Percentiles rank a stretch among this genome's conserved stretches.
Conservation (phyloP, 2,329 filamentous ascomycete species). For the Alternaria tenuissima region DNA sequence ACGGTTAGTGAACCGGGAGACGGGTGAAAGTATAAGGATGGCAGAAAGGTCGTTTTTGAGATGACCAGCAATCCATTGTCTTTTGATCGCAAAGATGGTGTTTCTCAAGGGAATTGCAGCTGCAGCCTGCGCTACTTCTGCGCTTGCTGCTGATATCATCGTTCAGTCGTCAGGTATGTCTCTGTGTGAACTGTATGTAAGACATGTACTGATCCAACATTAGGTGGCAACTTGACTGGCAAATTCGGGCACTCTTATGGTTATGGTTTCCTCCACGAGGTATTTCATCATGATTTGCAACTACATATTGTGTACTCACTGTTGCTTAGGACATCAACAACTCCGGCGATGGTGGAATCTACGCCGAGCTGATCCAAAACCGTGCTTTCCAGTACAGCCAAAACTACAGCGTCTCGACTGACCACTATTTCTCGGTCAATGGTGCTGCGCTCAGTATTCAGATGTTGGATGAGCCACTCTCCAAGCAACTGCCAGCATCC, state of each 20-base stretch:
- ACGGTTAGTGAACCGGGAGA: conserved; percentile 1
- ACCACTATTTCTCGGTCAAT: conserved; percentile 45
- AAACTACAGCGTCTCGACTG: conserved; percentile 34
- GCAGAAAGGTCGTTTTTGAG: background rate
- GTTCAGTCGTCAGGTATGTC: conserved; percentile 31
- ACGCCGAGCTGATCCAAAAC: conserved; percentile 75
- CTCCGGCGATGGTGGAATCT: conserved; percentile 75
- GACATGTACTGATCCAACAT: background rate
- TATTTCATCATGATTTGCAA: background rate
- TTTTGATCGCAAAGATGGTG: conserved; percentile 30
- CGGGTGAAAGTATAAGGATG: conserved; percentile 12
- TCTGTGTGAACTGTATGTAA: background rate
- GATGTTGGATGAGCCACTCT: conserved; percentile 53
- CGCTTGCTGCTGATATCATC: conserved; percentile 34
- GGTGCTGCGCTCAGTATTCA: conserved; percentile 49
- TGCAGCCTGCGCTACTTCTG: conserved; percentile 32
- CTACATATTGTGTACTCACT: conserved; percentile 3
- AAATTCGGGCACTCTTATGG: conserved; percentile 40
- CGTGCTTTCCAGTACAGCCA: conserved; percentile 69
- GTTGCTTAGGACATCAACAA: conserved; percentile 62
- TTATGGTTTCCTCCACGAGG: conserved; percentile 45
- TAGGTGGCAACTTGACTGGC: conserved; percentile 37
- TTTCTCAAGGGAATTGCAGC: conserved; percentile 30
- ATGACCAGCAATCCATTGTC: conserved; percentile 15
- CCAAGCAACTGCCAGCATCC: conserved; percentile 55